phyloP scores from a whole-genome alignment of 164 flowering plant genomes.

The Vitis labrusca region DNA sequence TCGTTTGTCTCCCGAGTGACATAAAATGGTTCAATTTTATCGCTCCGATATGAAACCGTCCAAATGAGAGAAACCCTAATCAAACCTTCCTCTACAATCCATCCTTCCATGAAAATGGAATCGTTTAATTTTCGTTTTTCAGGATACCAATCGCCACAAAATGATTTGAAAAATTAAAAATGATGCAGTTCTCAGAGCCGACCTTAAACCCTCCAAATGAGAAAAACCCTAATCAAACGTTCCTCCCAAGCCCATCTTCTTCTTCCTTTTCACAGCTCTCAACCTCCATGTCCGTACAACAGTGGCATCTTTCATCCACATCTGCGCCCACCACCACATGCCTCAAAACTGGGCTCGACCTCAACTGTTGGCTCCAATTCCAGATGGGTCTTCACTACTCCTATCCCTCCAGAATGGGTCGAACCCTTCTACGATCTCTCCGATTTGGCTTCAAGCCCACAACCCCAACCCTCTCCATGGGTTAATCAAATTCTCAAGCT shows the following conservation, averaged over 20 bases:
- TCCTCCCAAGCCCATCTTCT: conserved; percentile 11
- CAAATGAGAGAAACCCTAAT: too few relatives aligned
- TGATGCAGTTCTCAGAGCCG: too few relatives aligned
- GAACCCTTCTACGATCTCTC: conserved; percentile 66
- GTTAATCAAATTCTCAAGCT: conserved; percentile 50
- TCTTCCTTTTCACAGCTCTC: conserved; percentile 1
- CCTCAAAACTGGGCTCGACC: not conserved
- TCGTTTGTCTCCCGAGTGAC: too few relatives aligned
- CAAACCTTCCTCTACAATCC: too few relatives aligned
- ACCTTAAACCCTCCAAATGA: conserved; percentile 17
- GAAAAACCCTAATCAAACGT: conserved; percentile 28
- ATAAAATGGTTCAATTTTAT: too few relatives aligned
- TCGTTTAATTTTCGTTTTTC: too few relatives aligned
- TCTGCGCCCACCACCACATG: not conserved
- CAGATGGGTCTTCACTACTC: conserved; percentile 36
- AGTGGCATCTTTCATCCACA: conserved; percentile 12
- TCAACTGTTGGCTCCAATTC: conserved; percentile 8
- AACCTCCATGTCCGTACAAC: conserved; percentile 6
- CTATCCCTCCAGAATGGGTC: conserved; percentile 83
- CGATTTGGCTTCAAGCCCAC: conserved; percentile 39
- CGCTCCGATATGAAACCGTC: too few relatives aligned
- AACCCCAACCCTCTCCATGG: conserved; percentile 72
- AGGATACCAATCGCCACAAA: too few relatives aligned
- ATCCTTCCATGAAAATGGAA: too few relatives aligned
- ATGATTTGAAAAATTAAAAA: not conserved